A percentile compares a stretch with the other conserved stretches of the same genome.
Evolutionary conservation across 371 early-diverging fungal species (phyloP).

Genomic region (Paramicrosporidium saccamoebae): DNA sequence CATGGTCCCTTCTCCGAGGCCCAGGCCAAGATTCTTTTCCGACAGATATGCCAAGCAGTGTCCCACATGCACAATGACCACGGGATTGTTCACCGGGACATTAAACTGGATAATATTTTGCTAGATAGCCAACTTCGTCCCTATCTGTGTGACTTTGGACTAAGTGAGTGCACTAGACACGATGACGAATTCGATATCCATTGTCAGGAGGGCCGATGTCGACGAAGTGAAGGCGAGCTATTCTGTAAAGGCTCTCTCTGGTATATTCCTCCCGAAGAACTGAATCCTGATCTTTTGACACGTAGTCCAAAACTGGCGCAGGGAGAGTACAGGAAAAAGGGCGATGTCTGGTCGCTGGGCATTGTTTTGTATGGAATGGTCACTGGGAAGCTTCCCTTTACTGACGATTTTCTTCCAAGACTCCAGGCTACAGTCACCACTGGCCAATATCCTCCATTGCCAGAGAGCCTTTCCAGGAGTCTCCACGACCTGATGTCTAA

Average conservation of each 20-base stretch:
- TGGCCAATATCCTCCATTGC: too few species aligned
- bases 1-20: constrained; percentile 8
- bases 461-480: too few species aligned
- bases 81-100: constrained; percentile 47
- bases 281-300: too few species aligned
- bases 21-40: constrained; percentile 12
- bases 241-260: too few species aligned
- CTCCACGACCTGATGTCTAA: too few species aligned
- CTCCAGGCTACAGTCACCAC: too few species aligned
- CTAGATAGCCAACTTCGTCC: constrained; percentile 10
- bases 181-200: too few species aligned
- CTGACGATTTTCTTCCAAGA: constrained; percentile 1
- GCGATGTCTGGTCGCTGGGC: constrained; percentile 56
- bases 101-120: constrained; percentile 74
- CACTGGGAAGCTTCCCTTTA: constrained; percentile 1
- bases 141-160: constrained; percentile 69
- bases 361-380: constrained; percentile 9
- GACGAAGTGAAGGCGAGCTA: too few species aligned
- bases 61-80: constrained; percentile 35
- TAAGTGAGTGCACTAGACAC: constrained; percentile 3
- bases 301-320: too few species aligned
- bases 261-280: too few species aligned
- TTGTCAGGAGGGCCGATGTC: too few species aligned
- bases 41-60: constrained; percentile 30
- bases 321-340: too few species aligned